phyloP scores from a whole-genome alignment of 2,329 filamentous ascomycete species.

The Claviceps pusilla region DNA sequence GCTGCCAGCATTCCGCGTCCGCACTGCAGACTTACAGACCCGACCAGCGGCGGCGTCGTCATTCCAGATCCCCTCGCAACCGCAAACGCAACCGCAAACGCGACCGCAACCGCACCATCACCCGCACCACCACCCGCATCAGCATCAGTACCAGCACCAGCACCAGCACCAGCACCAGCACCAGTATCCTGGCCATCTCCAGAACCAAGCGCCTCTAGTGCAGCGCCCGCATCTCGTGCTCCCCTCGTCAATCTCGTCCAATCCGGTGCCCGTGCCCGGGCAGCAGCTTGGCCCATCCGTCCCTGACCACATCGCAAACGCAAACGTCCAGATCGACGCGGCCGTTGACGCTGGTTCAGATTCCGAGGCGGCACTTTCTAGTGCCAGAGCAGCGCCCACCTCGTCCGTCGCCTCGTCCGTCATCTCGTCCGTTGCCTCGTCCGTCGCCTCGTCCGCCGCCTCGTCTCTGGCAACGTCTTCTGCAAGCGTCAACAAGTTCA shows the following conservation, averaged over 20 bases:
- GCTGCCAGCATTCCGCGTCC: conserved; percentile 33
- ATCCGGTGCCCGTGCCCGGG: conserved; percentile 10
- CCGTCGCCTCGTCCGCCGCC: not conserved
- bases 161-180: conserved; percentile 3
- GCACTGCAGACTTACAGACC: conserved; percentile 31
- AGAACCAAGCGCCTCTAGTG: not conserved
- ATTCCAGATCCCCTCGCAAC: conserved; percentile 6
- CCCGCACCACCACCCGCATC: no score
- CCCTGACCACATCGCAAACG: conserved; percentile 10
- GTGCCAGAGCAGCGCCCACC: not conserved
- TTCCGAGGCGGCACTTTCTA: not conserved
- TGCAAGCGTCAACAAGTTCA: conserved; percentile 1
- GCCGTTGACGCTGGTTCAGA: not conserved
- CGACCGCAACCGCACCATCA: no score
- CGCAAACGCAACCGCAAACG: no score
- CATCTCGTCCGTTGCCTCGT: not conserved
- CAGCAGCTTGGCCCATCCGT: conserved; percentile 1
- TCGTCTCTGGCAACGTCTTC: conserved; percentile 3
- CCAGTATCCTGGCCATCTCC: conserved; percentile 1
- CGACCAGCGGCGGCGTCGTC: conserved; percentile 11
- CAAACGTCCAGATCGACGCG: conserved; percentile 4
- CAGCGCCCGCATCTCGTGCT: conserved; percentile 1
- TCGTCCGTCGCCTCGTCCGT: not conserved
- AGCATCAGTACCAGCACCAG: conserved; percentile 1
- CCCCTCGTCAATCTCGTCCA: conserved; percentile 14